Evolutionary conservation across 2,329 filamentous ascomycete species (phyloP), one percentile per base, ranked within the genome.

Genomic region (Fusarium phyllophilum): DNA sequence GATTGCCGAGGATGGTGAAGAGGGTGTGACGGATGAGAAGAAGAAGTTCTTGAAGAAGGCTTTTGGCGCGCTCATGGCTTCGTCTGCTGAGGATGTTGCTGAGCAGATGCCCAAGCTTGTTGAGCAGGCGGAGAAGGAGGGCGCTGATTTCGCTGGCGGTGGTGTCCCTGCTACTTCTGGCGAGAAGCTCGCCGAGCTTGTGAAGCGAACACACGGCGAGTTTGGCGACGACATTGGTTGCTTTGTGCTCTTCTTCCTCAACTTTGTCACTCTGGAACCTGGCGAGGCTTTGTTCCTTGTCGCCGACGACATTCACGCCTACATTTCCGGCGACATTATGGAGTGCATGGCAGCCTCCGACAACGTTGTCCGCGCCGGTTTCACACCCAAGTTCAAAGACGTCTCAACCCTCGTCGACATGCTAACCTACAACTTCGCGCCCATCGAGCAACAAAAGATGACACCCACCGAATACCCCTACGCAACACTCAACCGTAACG

Each of bases 291-390:
- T 99, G 86, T 99, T 98, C 85, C 88, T 99, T 41, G 94, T 94
- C 78, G 96, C 96, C 12, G 96, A 99, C 79, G 96, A 98, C 79
- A 98, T 98, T 78, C 96, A 99, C 82, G 96, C 96, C 55, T 99
- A 99, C 83, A 85, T 97, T 48, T 94, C 92, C 6, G 94, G 94
- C 68, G 96, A 99, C 80, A 97, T 99, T 77, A 95, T 99, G 81
- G 96, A 99, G 84, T 99, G 96, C 86, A 99, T 99, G 96, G 96
- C 96, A 1, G 93, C 94, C 14, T 97, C 94, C n/a, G 96, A 99
- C 88, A 99, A 99, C 76, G 96, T 99, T 41, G 95, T 99, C 58
- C 94, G 96, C 63, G 96, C 96, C 0, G 96, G 96, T 48, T 96
- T 99, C 83, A 99, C 96, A 0, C 96, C 96, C 63, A 99, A 99